Percentiles rank a stretch among this genome's conserved stretches.
phyloP scores from a whole-genome alignment of 148 eudicot species.

The Dianthus caryophyllus region DNA sequence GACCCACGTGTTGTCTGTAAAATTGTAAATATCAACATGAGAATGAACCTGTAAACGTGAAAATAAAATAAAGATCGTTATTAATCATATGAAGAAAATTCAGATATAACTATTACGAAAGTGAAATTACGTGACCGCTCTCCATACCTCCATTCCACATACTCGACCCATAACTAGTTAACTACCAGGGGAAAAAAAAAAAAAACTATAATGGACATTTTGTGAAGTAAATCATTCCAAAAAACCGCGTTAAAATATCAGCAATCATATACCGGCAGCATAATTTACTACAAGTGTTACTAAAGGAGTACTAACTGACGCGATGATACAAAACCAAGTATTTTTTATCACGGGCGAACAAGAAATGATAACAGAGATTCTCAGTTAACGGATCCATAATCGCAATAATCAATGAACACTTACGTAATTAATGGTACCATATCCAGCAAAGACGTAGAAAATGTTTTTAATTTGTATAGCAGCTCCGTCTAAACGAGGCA shows the following conservation, averaged over 20 bases:
- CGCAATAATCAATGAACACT: slow-evolving; percentile 26
- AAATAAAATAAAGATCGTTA: slow-evolving; percentile 9
- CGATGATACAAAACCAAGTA: background rate
- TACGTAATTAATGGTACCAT: slow-evolving; percentile 78
- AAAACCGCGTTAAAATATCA: background rate
- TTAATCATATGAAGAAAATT: background rate
- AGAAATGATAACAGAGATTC: background rate
- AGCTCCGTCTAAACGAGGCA: slow-evolving; percentile 97
- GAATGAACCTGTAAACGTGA: slow-evolving; percentile 71
- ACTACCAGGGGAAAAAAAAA: too few species aligned
- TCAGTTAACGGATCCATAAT: background rate
- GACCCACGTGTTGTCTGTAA: slow-evolving; percentile 81
- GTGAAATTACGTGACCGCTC: background rate
- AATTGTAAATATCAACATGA: slow-evolving; percentile 94
- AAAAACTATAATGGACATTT: too few species aligned
- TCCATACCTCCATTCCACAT: background rate
- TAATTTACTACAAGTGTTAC: background rate
- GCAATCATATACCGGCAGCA: background rate
- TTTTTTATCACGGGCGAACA: background rate
- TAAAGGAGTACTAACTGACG: background rate
- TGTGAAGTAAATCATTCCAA: too few species aligned
- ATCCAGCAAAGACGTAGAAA: slow-evolving; percentile 91
- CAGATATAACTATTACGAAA: background rate
- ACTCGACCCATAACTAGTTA: background rate
- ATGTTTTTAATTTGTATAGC: slow-evolving; percentile 83